These are phyloP conservation scores for Ziziphus jujuba DNA, from an alignment of 306 rosid genomes.

Conservation along the genomic window DNA sequence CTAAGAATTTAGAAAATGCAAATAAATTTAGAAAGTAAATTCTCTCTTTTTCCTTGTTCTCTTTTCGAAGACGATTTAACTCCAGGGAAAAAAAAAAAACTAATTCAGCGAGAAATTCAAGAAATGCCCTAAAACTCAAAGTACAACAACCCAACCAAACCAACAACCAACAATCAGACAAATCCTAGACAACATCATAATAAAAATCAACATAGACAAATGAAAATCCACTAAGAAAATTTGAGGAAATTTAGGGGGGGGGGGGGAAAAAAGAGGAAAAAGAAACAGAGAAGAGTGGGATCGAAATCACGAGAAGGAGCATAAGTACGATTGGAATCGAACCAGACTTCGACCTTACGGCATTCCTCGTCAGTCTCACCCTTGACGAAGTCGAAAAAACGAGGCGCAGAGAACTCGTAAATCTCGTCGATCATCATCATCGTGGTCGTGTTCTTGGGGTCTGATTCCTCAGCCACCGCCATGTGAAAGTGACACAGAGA, in stretches of 20 bases:
- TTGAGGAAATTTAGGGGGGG: background rate
- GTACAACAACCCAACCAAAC: too few relatives aligned
- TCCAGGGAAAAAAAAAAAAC: background rate
- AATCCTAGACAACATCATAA: background rate
- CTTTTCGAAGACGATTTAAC: background rate
- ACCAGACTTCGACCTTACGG: conserved; percentile 79
- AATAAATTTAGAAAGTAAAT: too few relatives aligned
- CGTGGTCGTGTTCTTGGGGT: background rate
- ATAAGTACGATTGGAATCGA: conserved; percentile 64
- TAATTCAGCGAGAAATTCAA: background rate
- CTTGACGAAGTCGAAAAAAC: conserved; percentile 65
- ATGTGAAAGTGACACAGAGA: conserved; percentile 7
- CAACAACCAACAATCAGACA: too few relatives aligned
- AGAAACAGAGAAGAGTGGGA: background rate
- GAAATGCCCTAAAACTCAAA: too few relatives aligned
- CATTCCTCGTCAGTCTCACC: conserved; percentile 59
- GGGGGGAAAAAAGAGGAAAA: background rate
- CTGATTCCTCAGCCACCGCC: conserved; percentile 51
- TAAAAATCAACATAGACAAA: background rate
- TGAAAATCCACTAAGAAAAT: background rate
- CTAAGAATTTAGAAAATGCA: too few relatives aligned
- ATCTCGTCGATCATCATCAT: conserved; percentile 57
- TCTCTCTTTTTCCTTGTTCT: too few relatives aligned
- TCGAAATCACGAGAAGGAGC: conserved; percentile 86
- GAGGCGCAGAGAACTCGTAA: conserved; percentile 90